Evolutionary conservation across 768 basidiomycete species (phyloP).

Genomic region (Lyophyllum decastes): DNA sequence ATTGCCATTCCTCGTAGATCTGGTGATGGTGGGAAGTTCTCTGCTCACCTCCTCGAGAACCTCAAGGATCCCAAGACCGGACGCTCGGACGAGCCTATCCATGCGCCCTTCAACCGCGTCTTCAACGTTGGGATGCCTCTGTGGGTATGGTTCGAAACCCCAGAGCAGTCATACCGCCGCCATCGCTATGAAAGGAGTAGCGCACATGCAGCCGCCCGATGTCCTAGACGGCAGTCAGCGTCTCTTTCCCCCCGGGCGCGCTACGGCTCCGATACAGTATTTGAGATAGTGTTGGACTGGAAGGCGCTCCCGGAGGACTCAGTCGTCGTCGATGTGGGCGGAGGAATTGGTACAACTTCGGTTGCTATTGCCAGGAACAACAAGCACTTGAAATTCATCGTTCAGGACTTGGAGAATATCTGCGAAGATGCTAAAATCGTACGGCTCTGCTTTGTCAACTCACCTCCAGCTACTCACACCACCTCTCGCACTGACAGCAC

Average conservation of each 20-base stretch:
- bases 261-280: not conserved
- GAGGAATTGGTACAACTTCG: slow-evolving; percentile 26
- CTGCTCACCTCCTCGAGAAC: slow-evolving; percentile 28
- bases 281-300: slow-evolving; percentile 25
- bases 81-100: slow-evolving; percentile 18
- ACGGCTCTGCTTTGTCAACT: not conserved
- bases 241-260: too few species aligned
- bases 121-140: not conserved
- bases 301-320: slow-evolving; percentile 17
- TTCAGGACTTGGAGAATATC: slow-evolving; percentile 25
- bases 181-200: slow-evolving; percentile 6
- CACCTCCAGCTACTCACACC: not conserved
- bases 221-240: slow-evolving; percentile 6
- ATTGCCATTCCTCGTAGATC: slow-evolving; percentile 19
- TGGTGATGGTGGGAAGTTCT: slow-evolving; percentile 21
- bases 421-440: slow-evolving; percentile 18
- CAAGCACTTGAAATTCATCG: slow-evolving; percentile 21
- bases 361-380: slow-evolving; percentile 18
- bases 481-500: not conserved
- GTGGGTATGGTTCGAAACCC: not conserved
- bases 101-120: slow-evolving; percentile 12
- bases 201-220: slow-evolving; percentile 4
- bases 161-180: slow-evolving; percentile 2
- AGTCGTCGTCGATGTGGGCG: slow-evolving; percentile 31
- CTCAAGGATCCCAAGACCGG: slow-evolving; percentile 21